Conservation (phyloP, 2,329 filamentous ascomycete species). For the Diaporthe vaccinii region DNA sequence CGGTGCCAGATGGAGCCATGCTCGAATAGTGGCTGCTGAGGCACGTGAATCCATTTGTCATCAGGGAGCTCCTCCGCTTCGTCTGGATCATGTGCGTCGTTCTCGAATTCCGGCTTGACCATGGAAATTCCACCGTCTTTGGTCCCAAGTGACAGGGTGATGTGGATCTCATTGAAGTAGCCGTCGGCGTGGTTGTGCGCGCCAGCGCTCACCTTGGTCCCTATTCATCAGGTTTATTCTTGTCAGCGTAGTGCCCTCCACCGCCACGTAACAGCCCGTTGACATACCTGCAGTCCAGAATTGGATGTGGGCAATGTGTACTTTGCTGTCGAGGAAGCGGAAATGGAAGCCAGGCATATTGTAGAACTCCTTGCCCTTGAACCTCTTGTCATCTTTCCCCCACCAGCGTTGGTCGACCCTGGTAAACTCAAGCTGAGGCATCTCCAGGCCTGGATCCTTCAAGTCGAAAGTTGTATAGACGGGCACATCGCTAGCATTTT, state of each 20-base stretch:
- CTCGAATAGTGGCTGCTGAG: background rate
- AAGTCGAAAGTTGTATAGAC: background rate
- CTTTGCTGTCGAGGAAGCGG: background rate
- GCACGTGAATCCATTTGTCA: background rate
- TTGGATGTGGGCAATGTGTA: constrained; percentile 1
- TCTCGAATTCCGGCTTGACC: background rate
- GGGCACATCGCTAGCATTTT: background rate
- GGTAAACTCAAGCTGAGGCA: background rate
- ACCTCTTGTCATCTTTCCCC: background rate
- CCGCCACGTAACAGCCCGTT: too few species aligned
- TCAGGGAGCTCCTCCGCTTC: background rate
- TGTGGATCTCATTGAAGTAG: background rate
- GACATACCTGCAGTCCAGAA: constrained; percentile 17
- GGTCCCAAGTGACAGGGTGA: background rate
- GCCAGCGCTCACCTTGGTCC: background rate
- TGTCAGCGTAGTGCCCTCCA: background rate
- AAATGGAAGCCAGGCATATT: constrained; percentile 14
- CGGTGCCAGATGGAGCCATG: background rate
- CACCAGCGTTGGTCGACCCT: background rate
- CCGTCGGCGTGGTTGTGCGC: background rate
- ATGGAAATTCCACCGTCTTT: background rate
- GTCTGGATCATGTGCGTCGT: background rate
- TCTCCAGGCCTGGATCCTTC: background rate
- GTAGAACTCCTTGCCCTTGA: constrained; percentile 18
- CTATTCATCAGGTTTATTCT: background rate